Base-by-base conservation (phyloP, 257 asterid genomes). In the Nyctanthes arbortristis region DNA sequence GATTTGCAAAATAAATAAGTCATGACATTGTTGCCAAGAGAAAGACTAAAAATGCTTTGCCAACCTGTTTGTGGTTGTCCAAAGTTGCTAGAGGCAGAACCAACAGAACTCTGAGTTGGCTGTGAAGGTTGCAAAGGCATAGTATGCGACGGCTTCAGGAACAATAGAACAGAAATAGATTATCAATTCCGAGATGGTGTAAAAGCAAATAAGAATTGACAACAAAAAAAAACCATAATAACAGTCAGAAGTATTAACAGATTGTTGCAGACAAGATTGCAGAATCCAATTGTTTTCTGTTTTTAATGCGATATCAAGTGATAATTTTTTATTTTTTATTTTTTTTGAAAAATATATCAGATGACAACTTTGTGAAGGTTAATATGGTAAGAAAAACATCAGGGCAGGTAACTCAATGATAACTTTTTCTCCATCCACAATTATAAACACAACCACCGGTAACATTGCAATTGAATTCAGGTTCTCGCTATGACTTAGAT, bases 1-100 rank as follows among this genome's bases (percentile, higher is more conserved):
- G 40, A 61, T 69, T 45, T 33, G 45, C 45, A 32, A 55, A 33
- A 49, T 29, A 52, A 9, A 49, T 12, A 52, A 59, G n/a, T n/a
- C n/a, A n/a, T 52, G 61, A 22, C 61, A 34, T 37, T 16, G 30
- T 1, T 45, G 65, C 49, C 60, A n/a, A n/a, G 66, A 65, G 73
- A 20, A 67, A 65, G 43, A 39, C 34, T 9, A 49, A 59, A 33
- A 43, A 29, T n/a, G n/a, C 36, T 61, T 66, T n/a, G 81, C 66
- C 67, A 61, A 88, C 98, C 98, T 85, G 91, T 60, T 71, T 84
- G 88, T 36, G 87, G 37, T 79, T 80, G 95, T 68, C 94, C 96
- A 78, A 80, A 90, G 83, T 78, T 88, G 82, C 74, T 84, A 76
- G 90, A 86, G 78, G 82, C 85, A 74, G 84, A 85, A 58, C 87